phyloP scores from a whole-genome alignment of 768 basidiomycete genomes.

The Clitopilus hobsonii region DNA sequence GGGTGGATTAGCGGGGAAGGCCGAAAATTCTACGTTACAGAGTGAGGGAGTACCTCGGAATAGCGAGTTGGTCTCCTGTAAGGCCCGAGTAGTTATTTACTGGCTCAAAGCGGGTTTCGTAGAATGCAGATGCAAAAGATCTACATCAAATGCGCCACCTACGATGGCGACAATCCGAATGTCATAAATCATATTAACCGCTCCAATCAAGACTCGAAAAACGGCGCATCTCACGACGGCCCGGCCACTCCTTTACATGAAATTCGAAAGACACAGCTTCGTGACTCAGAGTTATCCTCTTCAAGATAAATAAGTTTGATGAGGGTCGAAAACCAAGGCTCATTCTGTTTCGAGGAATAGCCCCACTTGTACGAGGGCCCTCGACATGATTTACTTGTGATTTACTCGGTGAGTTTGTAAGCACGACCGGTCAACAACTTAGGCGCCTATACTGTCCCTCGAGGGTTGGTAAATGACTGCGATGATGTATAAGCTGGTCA shows the following conservation, averaged over 20 bases:
- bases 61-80: too few species aligned
- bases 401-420: not conserved
- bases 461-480: not conserved
- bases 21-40: too few species aligned
- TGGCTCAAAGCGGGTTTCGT: not conserved
- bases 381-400: not conserved
- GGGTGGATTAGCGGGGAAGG: too few species aligned
- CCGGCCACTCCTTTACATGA: too few species aligned
- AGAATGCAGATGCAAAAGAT: not conserved
- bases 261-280: not conserved
- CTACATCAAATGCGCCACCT: not conserved
- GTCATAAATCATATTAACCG: not conserved
- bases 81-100: too few species aligned
- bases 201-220: not conserved
- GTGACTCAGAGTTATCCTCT: not conserved
- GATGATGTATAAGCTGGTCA: not conserved
- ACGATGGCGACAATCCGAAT: not conserved
- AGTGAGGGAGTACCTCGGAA: too few species aligned
- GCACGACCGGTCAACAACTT: too few species aligned
- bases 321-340: not conserved
- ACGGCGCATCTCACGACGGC: too few species aligned
- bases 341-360: not conserved
- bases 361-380: not conserved
- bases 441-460: not conserved
- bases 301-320: not conserved